Conservation (phyloP, 2,329 filamentous ascomycete species). For the Phaeosphaeria sp. region DNA sequence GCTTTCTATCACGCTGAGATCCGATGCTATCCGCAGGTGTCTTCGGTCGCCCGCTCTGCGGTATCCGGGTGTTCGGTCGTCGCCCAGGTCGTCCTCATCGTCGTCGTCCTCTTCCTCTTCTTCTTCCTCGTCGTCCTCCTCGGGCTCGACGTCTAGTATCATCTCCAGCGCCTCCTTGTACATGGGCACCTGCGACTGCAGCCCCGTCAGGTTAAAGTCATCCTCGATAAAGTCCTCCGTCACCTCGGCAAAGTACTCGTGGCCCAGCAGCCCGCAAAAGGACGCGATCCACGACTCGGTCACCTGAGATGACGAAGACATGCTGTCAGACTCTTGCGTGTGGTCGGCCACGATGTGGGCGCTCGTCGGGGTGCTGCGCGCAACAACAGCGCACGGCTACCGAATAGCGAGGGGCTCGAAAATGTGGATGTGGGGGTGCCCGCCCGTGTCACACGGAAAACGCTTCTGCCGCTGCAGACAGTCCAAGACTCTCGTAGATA, state of each 20-base stretch:
- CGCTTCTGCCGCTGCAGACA: not conserved
- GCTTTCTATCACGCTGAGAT: constrained; percentile 93
- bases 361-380: constrained; percentile 24
- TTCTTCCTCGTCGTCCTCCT: constrained; percentile 86
- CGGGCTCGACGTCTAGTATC: constrained; percentile 97
- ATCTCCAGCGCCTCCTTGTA: constrained; percentile 99
- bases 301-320: constrained; percentile 65
- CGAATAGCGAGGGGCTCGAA: constrained; percentile 34
- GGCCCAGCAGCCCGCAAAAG: constrained; percentile 92
- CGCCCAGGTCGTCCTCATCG: constrained; percentile 51
- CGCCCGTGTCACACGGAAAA: constrained; percentile 7
- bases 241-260: constrained; percentile 99
- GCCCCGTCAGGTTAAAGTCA: constrained; percentile 97
- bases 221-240: constrained; percentile 99
- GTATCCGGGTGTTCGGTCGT: constrained; percentile 65
- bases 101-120: constrained; percentile 73
- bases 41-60: constrained; percentile 62
- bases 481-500: not conserved
- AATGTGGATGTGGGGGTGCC: constrained; percentile 36
- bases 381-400: constrained; percentile 25
- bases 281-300: constrained; percentile 97
- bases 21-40: constrained; percentile 86
- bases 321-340: constrained; percentile 32
- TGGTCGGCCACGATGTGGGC: constrained; percentile 21
- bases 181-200: constrained; percentile 95